These are phyloP conservation scores for Pseudocercospora ulei DNA, from an alignment of 2,329 filamentous ascomycete genomes.

Conservation along the genomic window DNA sequence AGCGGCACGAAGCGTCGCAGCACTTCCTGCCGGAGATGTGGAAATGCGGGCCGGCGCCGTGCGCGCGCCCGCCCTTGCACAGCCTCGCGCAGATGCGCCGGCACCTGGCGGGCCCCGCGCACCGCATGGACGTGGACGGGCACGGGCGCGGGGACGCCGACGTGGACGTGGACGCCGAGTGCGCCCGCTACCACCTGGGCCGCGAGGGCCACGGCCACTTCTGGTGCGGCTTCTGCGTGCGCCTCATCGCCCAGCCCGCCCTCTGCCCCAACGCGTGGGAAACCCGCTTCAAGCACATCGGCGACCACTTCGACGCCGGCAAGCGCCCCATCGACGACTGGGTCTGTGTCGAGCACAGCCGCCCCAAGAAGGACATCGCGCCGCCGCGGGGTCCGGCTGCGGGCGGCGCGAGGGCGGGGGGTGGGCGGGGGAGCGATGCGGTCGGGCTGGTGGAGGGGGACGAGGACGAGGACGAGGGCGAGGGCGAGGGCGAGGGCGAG, in stretches of 20 bases:
- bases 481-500: conserved; percentile 7
- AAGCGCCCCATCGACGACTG: conserved; percentile 49
- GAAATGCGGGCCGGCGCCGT: conserved; percentile 50
- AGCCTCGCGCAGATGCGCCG: conserved; percentile 50
- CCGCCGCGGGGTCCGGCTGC: conserved; percentile 3
- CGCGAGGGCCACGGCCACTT: conserved; percentile 56
- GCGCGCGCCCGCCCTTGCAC: conserved; percentile 51
- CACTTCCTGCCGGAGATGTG: conserved; percentile 64
- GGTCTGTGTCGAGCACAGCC: conserved; percentile 39
- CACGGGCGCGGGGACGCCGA: conserved; percentile 7
- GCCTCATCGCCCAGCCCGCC: conserved; percentile 45
- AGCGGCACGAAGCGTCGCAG: conserved; percentile 74
- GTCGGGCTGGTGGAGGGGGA: conserved; percentile 11
- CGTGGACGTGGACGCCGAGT: conserved; percentile 30
- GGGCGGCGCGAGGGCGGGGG: not conserved
- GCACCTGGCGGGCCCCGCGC: conserved; percentile 52
- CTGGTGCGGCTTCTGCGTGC: conserved; percentile 78
- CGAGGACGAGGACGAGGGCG: conserved; percentile 1
- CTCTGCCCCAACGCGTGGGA: conserved; percentile 35
- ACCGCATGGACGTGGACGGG: conserved; percentile 36
- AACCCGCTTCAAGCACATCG: conserved; percentile 60
- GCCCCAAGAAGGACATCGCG: conserved; percentile 30
- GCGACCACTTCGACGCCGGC: conserved; percentile 56
- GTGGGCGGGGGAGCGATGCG: not conserved
- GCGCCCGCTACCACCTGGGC: conserved; percentile 46